Base-by-base conservation (phyloP, 78 protist species). In the Anaeramoeba ignava region DNA sequence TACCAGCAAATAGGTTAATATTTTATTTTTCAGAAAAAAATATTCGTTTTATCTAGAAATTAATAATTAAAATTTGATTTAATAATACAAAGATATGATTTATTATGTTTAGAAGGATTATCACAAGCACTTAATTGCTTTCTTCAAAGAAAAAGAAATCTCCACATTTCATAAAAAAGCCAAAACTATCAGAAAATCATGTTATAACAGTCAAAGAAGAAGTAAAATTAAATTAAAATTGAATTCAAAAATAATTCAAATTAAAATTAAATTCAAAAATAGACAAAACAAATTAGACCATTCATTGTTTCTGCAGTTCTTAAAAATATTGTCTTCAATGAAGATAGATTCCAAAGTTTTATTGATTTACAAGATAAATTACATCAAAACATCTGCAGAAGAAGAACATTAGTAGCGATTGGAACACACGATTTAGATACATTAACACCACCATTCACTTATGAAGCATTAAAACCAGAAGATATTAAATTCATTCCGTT, bases 401-500 rank as follows among this genome's bases (percentile, higher is more conserved):
- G 90, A 89, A 89, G 99, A 68, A 82, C 97, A 3, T 89, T 98
- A 0, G 99, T 94, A 2, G 96, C 99, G 40, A 94, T 98, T 81
- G 99, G 99, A 81, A 98, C 99, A n/a, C 99, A 98, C 86, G 99
- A 98, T 86, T 89, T 98, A 37, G 96, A 93, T 86, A 96, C 92
- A 0, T 34, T 98, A n/a, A n/a, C 95, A 92, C 0, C 97, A 97
- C n/a, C n/a, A 38, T 95, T 94, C 90, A 2, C 78, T 3, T 95
- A 96, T 86, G 85, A 85, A 38, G 97, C 98, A 0, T 86, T 83
- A 1, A 79, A 88, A 37, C 97, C 98, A 36, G 33, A 79, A 79
- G 95, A 95, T 39, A 96, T 98, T 82, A 12, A n/a, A 41, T 98
- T 98, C 85, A 84, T 82, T 3, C 97, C 99, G 39, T 91, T 98